Percentiles rank a stretch among this genome's conserved stretches.
These are phyloP conservation scores for Parasarocladium wereldwijsianum DNA, from an alignment of 2,329 filamentous ascomycete genomes.

Conservation along the genomic window DNA sequence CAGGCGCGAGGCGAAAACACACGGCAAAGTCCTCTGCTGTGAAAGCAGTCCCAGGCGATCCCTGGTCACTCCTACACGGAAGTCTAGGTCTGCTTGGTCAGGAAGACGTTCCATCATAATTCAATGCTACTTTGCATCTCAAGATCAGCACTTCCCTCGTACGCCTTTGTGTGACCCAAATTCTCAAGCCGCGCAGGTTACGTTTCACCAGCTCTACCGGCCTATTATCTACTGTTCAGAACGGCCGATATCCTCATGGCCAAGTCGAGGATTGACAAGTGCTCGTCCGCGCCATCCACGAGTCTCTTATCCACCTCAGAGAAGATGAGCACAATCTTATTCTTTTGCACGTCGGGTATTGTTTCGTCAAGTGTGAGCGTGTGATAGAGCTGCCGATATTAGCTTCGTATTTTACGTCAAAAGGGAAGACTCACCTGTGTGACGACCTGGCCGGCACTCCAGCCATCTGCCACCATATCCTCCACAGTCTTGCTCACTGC, in stretches of 20 bases:
- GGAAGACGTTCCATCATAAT: constrained; percentile 12
- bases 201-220: constrained; percentile 12
- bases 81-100: constrained; percentile 36
- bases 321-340: constrained; percentile 75
- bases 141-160: too few relatives aligned
- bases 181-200: constrained; percentile 11
- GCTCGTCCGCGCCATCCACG: constrained; percentile 90
- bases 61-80: constrained; percentile 37
- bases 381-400: constrained; percentile 53
- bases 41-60: constrained; percentile 16
- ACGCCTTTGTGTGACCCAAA: too few relatives aligned
- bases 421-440: constrained; percentile 49
- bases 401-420: constrained; percentile 2
- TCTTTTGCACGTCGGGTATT: constrained; percentile 75
- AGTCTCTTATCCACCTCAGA: constrained; percentile 90
- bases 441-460: constrained; percentile 85
- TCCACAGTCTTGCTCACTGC: constrained; percentile 67
- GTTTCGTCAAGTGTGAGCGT: constrained; percentile 70
- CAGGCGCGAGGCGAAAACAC: constrained; percentile 12
- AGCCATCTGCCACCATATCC: constrained; percentile 88
- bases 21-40: constrained; percentile 11
- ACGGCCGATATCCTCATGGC: constrained; percentile 67
- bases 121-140: too few relatives aligned
- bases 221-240: constrained; percentile 31
- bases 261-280: constrained; percentile 78